phyloP scores from a whole-genome alignment of 257 asterid genomes.

The Scutellaria galericulata region DNA sequence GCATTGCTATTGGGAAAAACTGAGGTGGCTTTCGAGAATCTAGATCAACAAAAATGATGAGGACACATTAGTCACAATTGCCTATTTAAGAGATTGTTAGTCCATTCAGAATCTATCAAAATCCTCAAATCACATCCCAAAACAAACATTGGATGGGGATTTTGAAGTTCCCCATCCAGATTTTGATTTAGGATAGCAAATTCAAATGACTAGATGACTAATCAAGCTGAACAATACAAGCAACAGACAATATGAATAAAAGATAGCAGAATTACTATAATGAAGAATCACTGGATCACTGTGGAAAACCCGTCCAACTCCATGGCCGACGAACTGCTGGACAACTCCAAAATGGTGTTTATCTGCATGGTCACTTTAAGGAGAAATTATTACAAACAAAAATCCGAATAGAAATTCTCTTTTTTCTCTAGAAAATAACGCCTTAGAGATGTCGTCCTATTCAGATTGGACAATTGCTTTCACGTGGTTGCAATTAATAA shows the following conservation, averaged over 20 bases:
- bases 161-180: too few relatives aligned
- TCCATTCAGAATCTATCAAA: not conserved
- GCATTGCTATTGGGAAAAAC: not conserved
- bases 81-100: not conserved
- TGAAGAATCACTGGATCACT: slow-evolving; percentile 90
- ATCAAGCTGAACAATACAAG: slow-evolving; percentile 19
- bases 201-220: slow-evolving; percentile 5
- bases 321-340: slow-evolving; percentile 93
- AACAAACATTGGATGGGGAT: too few relatives aligned
- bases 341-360: slow-evolving; percentile 82
- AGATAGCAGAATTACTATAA: slow-evolving; percentile 60
- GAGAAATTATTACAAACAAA: slow-evolving; percentile 42
- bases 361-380: slow-evolving; percentile 86
- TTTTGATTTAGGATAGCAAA: not conserved
- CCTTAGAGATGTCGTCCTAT: not conserved
- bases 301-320: slow-evolving; percentile 92
- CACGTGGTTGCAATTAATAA: not conserved
- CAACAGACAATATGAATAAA: slow-evolving; percentile 16
- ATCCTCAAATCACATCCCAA: too few relatives aligned
- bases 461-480: slow-evolving; percentile 7
- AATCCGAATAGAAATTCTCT: slow-evolving; percentile 24
- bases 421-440: slow-evolving; percentile 6
- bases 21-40: not conserved
- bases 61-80: not conserved
- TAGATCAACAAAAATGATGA: not conserved